A percentile compares a stretch with the other conserved stretches of the same genome.
Conservation (phyloP, 2,329 filamentous ascomycete species). For the Penicillium frequentans region DNA sequence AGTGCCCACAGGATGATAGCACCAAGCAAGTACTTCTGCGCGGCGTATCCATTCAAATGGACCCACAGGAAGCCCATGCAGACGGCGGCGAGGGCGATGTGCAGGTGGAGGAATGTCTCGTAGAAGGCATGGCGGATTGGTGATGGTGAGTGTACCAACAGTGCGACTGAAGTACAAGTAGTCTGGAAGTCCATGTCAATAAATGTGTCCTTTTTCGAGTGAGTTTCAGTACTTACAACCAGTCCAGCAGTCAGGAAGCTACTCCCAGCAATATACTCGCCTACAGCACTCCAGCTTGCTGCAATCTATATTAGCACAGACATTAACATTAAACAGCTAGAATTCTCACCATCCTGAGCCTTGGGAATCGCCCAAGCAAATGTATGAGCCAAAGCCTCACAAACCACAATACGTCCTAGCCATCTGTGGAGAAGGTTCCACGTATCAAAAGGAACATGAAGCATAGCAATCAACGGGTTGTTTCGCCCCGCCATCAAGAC, state of each 20-base stretch:
- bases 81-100: conserved; percentile 73
- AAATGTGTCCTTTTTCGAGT: too few species aligned
- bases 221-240: conserved; percentile 37
- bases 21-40: conserved; percentile 72
- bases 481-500: conserved; percentile 44
- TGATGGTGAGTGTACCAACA: conserved; percentile 69
- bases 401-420: conserved; percentile 70
- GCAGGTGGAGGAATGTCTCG: conserved; percentile 85
- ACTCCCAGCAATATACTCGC: conserved; percentile 28
- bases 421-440: conserved; percentile 70
- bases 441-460: conserved; percentile 45
- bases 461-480: conserved; percentile 44
- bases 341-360: conserved; percentile 39
- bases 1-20: conserved; percentile 74
- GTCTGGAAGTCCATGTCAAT: conserved; percentile 27
- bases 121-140: conserved; percentile 87
- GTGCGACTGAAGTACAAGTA: conserved; percentile 59
- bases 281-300: conserved; percentile 40
- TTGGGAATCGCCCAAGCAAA: conserved; percentile 73
- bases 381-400: conserved; percentile 70
- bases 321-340: background rate
- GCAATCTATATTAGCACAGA: conserved; percentile 32
- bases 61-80: conserved; percentile 72
- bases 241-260: conserved; percentile 44
- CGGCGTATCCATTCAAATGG: conserved; percentile 70